Base-by-base conservation (phyloP, 768 basidiomycete genomes). In the Serendipita sp. region DNA sequence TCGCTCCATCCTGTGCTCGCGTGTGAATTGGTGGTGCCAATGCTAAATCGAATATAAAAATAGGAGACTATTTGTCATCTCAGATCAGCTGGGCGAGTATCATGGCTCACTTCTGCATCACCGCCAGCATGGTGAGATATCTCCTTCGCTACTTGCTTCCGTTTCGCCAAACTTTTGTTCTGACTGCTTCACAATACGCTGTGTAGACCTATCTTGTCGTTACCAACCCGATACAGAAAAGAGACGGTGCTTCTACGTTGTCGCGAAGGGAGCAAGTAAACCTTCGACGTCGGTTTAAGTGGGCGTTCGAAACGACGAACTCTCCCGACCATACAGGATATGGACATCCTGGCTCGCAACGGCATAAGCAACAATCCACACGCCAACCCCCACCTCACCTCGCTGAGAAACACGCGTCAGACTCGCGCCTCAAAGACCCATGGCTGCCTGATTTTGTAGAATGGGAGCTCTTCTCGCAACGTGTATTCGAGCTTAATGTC, bases 211-310 rank as follows among this genome's bases (percentile, higher is more conserved):
- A 41, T 13, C 41, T 41, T 13, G 7, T 41, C 41, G 41, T 41
- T 41, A 7, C 41, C 7, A 41, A 41, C 41, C 13, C 41, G 41
- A 41, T 41, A 24, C 24, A 24, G 24, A 24, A 24, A 24, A 24
- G 24, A 24, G 24, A 24, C 24, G 24, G 24, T 24, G 24, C 24
- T 24, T 24, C 24, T 41, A 18, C 78, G 78, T 1, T 75, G 79
- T 11, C 75, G 81, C 18, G 79, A 78, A 76, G 79, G 18, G 78
- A 80, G 68, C 74, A 78, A 28, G 78, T 83, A 47, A 85, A 83
- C 69, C 84, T 85, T 69, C 71, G 77, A 45, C 78, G 83, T 13
- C 79, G 89, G 41, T 88, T 88, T 69, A 91, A 91, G 70, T 91
- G 89, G 89, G 84, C 86, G 0, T 88, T 84, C 67, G 71, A 76